Evolutionary conservation across 306 rosid genomes (phyloP), one percentile per base, ranked within the genome.

Genomic region (Ceratonia siliqua): DNA sequence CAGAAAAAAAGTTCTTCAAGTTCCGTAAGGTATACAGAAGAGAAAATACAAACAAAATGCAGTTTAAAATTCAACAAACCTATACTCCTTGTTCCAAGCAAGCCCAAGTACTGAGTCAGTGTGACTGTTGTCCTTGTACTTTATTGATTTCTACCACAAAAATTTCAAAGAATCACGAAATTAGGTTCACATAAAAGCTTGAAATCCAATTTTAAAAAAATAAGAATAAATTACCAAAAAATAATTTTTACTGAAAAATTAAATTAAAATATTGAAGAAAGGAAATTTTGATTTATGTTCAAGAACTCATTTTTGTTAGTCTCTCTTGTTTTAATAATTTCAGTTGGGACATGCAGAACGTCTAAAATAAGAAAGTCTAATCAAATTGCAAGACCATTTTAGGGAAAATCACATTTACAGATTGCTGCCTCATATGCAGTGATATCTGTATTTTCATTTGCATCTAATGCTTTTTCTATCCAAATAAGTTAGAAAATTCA

Each of bases 31-130:
- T 27, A 69, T 61, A 62, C 35, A 67, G 67, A n/a, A 69, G 62
- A 64, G 55, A 36, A 73, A 75, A 74, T 46, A 80, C 9, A 64
- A 73, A 13, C 9, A 48, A 17, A 79, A 69, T 43, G 41, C 46
- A 54, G 32, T 53, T 46, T 62, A 12, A 41, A 50, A 61, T 33
- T 57, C 2, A 74, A 83, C 82, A 81, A 70, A 92, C 96, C 89
- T 87, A 85, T 78, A 91, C 78, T 85, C 87, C 85, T 91, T 94
- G 87, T 91, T 94, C 97, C 97, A 91, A 78, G 97, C 96, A 84
- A 94, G 98, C 67, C 96, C 96, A 28, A 94, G 93, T 46, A 94
- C 96, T 0, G 98, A 82, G 78, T 84, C 91, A 17, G 87, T 91
- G 89, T 94, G 98, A 75, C 98, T 94, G 66, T 15, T 92, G 57